Evolutionary conservation across 768 basidiomycete species (phyloP).

Genomic region (Psilocybe subaeruginosa): DNA sequence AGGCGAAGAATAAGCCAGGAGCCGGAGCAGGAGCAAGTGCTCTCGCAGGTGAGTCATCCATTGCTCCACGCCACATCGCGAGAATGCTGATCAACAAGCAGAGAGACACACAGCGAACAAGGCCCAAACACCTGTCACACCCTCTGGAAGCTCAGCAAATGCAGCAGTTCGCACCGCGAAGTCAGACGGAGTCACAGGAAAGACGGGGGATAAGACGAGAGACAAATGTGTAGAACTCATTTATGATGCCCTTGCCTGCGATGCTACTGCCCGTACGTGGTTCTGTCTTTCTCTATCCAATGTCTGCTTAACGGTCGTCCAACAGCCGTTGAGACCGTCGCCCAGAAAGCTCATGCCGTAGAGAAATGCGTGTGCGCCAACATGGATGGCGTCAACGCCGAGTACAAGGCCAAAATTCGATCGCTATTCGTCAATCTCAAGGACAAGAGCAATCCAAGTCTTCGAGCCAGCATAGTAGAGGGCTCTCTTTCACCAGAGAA

Average conservation of each 20-base stretch:
- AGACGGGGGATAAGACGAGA: slow-evolving; percentile 72
- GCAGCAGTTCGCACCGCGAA: slow-evolving; percentile 57
- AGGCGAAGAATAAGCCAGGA: slow-evolving; percentile 42
- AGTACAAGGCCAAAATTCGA: slow-evolving; percentile 82
- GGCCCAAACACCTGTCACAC: slow-evolving; percentile 39
- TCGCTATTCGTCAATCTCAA: slow-evolving; percentile 92
- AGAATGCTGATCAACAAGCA: not conserved
- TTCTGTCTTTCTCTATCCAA: not conserved
- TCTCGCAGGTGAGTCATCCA: slow-evolving; percentile 3
- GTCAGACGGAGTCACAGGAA: slow-evolving; percentile 66
- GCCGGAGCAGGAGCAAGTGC: slow-evolving; percentile 29
- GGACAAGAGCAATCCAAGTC: slow-evolving; percentile 88
- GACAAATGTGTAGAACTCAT: slow-evolving; percentile 89
- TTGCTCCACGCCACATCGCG: not conserved
- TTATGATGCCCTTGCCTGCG: slow-evolving; percentile 88
- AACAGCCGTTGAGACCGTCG: slow-evolving; percentile 73
- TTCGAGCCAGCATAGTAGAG: slow-evolving; percentile 84
- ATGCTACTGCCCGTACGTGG: slow-evolving; percentile 86
- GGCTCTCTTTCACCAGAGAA: slow-evolving; percentile 74
- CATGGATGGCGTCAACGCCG: slow-evolving; percentile 42
- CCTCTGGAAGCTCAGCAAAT: slow-evolving; percentile 32
- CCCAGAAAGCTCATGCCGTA: slow-evolving; percentile 65
- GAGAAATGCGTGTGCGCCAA: slow-evolving; percentile 67
- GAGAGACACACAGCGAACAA: slow-evolving; percentile 32
- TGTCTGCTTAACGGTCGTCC: not conserved